Evolutionary conservation across 345 rosid species (phyloP), one percentile per base, ranked within the genome.

Genomic region (Sonneratia alba): DNA sequence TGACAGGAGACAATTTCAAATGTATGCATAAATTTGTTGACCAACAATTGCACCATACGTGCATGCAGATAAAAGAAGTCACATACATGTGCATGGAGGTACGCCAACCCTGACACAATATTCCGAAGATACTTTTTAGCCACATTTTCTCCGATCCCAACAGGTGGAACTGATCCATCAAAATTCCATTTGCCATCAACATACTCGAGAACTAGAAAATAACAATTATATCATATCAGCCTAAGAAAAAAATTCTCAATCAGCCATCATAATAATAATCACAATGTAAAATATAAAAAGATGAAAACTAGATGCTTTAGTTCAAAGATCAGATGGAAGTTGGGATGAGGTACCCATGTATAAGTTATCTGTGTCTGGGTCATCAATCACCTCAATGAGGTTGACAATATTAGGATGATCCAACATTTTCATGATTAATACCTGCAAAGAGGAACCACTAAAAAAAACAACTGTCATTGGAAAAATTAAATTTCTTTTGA

Each of bases 301-400:
- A 13, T 47, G 51, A 3, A 47, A 47, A 13, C 15, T 47, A 13
- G 14, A 13, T 8, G 10, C 45, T 42, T 47, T 13, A 40, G 9
- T 4, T 40, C 9, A 40, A 40, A 40, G 9, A 40, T 40, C 43
- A 40, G 9, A 8, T 4, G 40, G 19, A 40, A 69, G 49, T 63
- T 75, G 13, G 55, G 38, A 67, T 72, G 61, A 70, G 70, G 74
- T 87, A 95, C 99, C 98, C 97, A 96, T 92, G 93, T 96, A 96
- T 80, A 92, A 96, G 82, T 89, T 90, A 85, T 96, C 99, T 66
- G 91, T 76, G 75, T 80, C 86, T 18, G 94, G 91, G 86, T 96
- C 99, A 91, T 96, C 92, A 83, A 96, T 96, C 88, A 96, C 98
- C 87, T 96, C 98, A 77, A 89, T 48, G 74, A 96, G 92, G 86